Conservation (phyloP, 192 early-diverging fungal genomes). For the Coemansia sp. region DNA sequence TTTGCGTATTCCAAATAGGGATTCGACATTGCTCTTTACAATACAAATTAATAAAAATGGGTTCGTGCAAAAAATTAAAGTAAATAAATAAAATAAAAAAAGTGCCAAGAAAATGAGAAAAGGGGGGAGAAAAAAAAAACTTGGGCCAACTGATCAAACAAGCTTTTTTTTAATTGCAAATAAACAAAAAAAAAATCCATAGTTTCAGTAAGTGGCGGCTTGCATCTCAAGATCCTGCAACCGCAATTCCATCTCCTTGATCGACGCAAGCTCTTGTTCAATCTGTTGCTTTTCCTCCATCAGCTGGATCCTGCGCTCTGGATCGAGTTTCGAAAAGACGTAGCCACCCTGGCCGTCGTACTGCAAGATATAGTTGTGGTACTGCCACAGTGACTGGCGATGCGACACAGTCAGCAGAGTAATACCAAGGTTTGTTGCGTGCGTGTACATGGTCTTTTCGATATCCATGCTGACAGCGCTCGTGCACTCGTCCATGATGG, state of each 20-base stretch:
- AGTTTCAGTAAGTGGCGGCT: constrained; percentile 5
- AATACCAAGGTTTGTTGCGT: constrained; percentile 80
- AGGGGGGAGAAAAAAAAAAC: background rate
- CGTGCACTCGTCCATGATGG: constrained; percentile 95
- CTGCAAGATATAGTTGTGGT: constrained; percentile 93
- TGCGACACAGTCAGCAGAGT: constrained; percentile 94
- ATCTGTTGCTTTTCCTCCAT: constrained; percentile 89
- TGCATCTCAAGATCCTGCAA: constrained; percentile 36
- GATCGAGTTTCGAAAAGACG: constrained; percentile 88
- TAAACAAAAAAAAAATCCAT: background rate
- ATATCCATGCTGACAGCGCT: constrained; percentile 92
- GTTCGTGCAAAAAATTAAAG: background rate
- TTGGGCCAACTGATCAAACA: background rate
- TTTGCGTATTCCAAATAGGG: constrained; percentile 26
- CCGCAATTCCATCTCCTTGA: constrained; percentile 42
- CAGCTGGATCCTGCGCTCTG: constrained; percentile 79
- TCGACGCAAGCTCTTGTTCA: constrained; percentile 54
- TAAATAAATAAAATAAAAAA: constrained; percentile 5
- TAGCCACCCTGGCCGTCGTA: constrained; percentile 98
- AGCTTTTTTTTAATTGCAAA: too few species aligned
- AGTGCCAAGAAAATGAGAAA: background rate
- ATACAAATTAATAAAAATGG: background rate
- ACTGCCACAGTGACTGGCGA: constrained; percentile 93
- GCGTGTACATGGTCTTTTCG: constrained; percentile 89
- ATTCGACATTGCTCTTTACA: constrained; percentile 13